phyloP scores from a whole-genome alignment of 305 asterid genomes.

The Fraxinus paxiana region DNA sequence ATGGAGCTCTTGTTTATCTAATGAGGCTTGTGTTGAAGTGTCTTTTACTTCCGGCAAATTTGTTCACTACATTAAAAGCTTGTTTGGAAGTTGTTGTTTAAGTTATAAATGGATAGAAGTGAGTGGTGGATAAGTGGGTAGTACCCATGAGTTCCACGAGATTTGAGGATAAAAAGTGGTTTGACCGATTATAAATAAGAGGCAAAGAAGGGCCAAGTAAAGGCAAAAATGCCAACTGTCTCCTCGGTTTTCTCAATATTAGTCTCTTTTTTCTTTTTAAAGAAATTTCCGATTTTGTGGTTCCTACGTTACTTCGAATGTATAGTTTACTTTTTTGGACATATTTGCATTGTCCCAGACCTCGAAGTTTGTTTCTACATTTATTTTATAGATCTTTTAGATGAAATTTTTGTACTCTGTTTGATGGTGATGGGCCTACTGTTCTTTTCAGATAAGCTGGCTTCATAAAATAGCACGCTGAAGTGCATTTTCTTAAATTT shows the following conservation, averaged over 20 bases:
- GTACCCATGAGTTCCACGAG: not conserved
- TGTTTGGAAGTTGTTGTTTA: not conserved
- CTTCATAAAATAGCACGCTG: not conserved
- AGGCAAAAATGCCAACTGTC: not conserved
- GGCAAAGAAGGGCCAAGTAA: not conserved
- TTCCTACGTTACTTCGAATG: not conserved
- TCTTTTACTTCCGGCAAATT: not conserved
- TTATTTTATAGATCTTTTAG: not conserved
- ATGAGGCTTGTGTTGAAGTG: conserved; percentile 1
- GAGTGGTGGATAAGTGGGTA: not conserved
- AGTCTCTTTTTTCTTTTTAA: not conserved
- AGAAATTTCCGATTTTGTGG: conserved; percentile 11
- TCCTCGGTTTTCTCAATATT: conserved; percentile 9
- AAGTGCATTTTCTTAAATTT: not conserved
- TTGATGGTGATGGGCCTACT: not conserved
- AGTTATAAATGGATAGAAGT: not conserved
- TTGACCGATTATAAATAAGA: not conserved
- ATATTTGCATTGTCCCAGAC: not conserved
- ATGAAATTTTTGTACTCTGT: not conserved
- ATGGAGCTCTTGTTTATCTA: conserved; percentile 10
- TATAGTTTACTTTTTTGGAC: not conserved
- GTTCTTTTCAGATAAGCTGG: not conserved
- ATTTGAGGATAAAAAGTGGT: not conserved
- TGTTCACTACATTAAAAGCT: conserved; percentile 7
- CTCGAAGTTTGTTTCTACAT: not conserved